Evolutionary conservation across 176 grass and related monocot species (phyloP), one percentile per base, ranked within the genome.

Genomic region (Alopecurus myosuroides): DNA sequence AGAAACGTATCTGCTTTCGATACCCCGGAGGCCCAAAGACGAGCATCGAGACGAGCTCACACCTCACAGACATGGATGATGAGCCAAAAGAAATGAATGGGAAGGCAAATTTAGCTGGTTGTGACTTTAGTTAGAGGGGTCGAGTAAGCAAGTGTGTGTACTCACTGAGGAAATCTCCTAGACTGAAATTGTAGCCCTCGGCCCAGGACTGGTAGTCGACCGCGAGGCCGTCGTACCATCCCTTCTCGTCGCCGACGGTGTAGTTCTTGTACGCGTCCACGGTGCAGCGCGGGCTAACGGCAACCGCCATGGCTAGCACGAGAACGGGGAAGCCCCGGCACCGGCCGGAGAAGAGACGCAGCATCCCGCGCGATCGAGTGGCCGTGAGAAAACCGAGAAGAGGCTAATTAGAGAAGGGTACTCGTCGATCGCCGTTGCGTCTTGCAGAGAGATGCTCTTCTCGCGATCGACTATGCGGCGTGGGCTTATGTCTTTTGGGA

Each of bases 91-190:
- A 61, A 60, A 53, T 28, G 56, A 29, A 61, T 28, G 28, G 3
- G 48, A 75, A 46, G 41, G 13, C 40, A 46, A 33, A 29, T n/a
- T n/a, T n/a, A n/a, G n/a, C n/a, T n/a, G n/a, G n/a, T n/a, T n/a
- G n/a, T n/a, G n/a, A n/a, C n/a, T n/a, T 17, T 14, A 45, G 31
- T 22, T 37, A n/a, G n/a, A n/a, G n/a, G n/a, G 66, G 22, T 39
- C 4, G 28, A 22, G 22, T 0, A 17, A 29, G 39, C 39, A 40
- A 28, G 35, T 41, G 50, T n/a, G n/a, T n/a, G n/a, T 20, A 93
- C 97, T 94, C 83, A 99, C 97, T 86, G 93, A 99, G 97, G 81
- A 94, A 99, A 88, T 99, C 97, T 61, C 97, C 97, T 65, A 99
- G 97, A 86, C 86, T 96, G 34, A 99, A 96, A 86, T 92, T 99